phyloP scores from a whole-genome alignment of 2,329 filamentous ascomycete species.

The Madurella fahalii region DNA sequence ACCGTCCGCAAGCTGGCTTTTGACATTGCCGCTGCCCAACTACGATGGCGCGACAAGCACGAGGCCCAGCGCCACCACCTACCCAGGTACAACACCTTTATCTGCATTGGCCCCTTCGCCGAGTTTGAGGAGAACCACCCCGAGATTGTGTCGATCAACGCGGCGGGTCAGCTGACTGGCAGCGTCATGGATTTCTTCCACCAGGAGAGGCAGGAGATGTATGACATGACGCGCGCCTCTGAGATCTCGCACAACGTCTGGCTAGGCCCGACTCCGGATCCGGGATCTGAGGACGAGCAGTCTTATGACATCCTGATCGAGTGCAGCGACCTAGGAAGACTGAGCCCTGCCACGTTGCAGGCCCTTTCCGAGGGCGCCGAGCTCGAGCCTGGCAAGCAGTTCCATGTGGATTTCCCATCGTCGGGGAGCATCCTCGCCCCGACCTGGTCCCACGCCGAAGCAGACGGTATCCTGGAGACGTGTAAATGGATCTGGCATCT shows the following conservation, averaged over 20 bases:
- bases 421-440: conserved; percentile 89
- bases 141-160: conserved; percentile 71
- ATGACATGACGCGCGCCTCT: conserved; percentile 81
- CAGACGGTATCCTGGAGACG: conserved; percentile 78
- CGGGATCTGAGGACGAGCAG: conserved; percentile 52
- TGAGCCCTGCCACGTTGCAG: conserved; percentile 65
- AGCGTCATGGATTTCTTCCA: conserved; percentile 83
- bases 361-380: conserved; percentile 56
- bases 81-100: conserved; percentile 79
- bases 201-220: conserved; percentile 90
- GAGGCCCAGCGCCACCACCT: conserved; percentile 50
- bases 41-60: conserved; percentile 65
- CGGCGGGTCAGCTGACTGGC: conserved; percentile 66
- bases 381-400: conserved; percentile 34
- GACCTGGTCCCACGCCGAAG: conserved; percentile 76
- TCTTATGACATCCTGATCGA: conserved; percentile 84
- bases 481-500: conserved; percentile 88
- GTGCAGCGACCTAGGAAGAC: conserved; percentile 76
- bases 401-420: conserved; percentile 75
- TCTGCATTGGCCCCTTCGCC: conserved; percentile 60
- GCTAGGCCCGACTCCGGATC: conserved; percentile 81
- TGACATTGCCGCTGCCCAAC: conserved; percentile 72
- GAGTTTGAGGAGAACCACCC: conserved; percentile 68
- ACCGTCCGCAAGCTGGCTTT: conserved; percentile 60
- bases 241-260: conserved; percentile 89